These are phyloP conservation scores for Phlebiopsis flavidoalba DNA, from an alignment of 768 basidiomycete genomes.

Conservation along the genomic window DNA sequence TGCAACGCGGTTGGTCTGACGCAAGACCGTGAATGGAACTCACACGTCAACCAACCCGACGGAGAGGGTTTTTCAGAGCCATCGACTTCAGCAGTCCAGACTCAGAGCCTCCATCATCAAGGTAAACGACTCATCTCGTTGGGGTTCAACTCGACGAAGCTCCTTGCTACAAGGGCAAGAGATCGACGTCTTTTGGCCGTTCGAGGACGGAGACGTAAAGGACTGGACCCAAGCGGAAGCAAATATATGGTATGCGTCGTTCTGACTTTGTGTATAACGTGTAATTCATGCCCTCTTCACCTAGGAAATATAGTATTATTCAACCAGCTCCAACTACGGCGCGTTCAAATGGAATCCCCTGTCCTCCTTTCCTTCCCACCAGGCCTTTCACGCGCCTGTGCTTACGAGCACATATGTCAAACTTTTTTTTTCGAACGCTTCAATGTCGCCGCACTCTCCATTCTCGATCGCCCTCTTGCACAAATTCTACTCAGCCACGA, in stretches of 20 bases:
- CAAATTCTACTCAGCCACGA: slow-evolving; percentile 68
- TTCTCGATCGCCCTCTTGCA: slow-evolving; percentile 80
- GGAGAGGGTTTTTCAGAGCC: slow-evolving; percentile 17
- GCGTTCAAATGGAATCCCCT: slow-evolving; percentile 85
- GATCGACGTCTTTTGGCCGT: slow-evolving; percentile 76
- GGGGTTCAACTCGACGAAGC: slow-evolving; percentile 80
- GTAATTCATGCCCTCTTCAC: slow-evolving; percentile 6
- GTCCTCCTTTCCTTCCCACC: slow-evolving; percentile 68
- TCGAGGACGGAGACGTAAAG: slow-evolving; percentile 62
- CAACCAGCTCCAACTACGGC: slow-evolving; percentile 64
- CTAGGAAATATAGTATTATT: slow-evolving; percentile 86
- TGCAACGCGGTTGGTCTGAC: slow-evolving; percentile 79
- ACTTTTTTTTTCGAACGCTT: slow-evolving; percentile 84
- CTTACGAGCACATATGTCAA: slow-evolving; percentile 72
- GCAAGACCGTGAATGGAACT: slow-evolving; percentile 32
- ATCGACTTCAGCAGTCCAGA: slow-evolving; percentile 15
- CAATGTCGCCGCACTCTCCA: slow-evolving; percentile 78
- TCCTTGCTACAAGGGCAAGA: slow-evolving; percentile 67
- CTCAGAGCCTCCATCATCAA: slow-evolving; percentile 27
- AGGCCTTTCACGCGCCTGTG: slow-evolving; percentile 55
- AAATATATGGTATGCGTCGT: slow-evolving; percentile 63
- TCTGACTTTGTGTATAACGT: background rate
- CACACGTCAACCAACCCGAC: slow-evolving; percentile 15
- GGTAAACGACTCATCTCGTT: slow-evolving; percentile 78
- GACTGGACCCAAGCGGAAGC: slow-evolving; percentile 89